A percentile compares a stretch with the other conserved stretches of the same genome.
phyloP scores from a whole-genome alignment of 768 basidiomycete species.

The Chalciporus piperatus region DNA sequence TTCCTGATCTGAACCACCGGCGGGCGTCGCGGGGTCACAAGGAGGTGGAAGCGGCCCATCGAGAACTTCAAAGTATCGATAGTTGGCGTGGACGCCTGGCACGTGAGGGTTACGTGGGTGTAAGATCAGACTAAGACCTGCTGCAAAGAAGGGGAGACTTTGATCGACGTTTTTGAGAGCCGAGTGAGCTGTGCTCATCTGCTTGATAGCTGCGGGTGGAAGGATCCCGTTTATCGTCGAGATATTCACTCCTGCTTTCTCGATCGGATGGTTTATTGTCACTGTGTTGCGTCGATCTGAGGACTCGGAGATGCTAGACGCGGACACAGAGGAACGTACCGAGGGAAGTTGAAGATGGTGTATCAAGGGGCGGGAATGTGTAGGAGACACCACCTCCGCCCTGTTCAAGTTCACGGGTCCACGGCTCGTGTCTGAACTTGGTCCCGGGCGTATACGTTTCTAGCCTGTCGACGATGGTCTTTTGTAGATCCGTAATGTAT shows the following conservation, averaged over 20 bases:
- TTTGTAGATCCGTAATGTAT: slow-evolving; percentile 18
- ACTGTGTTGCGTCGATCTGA: background rate
- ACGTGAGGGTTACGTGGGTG: slow-evolving; percentile 24
- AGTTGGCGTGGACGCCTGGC: slow-evolving; percentile 22
- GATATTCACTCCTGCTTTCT: slow-evolving; percentile 21
- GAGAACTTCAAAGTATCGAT: slow-evolving; percentile 27
- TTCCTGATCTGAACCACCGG: background rate
- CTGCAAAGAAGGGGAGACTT: slow-evolving; percentile 14
- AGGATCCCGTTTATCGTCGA: slow-evolving; percentile 18
- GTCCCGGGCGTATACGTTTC: slow-evolving; percentile 10
- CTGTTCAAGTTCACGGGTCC: slow-evolving; percentile 14
- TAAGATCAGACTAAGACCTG: slow-evolving; percentile 21
- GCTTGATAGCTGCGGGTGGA: slow-evolving; percentile 18
- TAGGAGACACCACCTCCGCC: slow-evolving; percentile 20
- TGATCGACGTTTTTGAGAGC: slow-evolving; percentile 14
- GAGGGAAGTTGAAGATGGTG: background rate
- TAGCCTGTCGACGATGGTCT: slow-evolving; percentile 19
- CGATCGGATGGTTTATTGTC: slow-evolving; percentile 15
- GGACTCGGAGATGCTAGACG: background rate
- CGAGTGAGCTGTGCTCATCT: slow-evolving; percentile 21
- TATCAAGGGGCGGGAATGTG: slow-evolving; percentile 11
- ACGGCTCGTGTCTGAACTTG: slow-evolving; percentile 16
- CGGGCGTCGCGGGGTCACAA: background rate
- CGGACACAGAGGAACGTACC: background rate
- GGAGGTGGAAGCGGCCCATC: slow-evolving; percentile 1